Base-by-base conservation (phyloP, 2,329 filamentous ascomycete genomes). In the Botryotinia globosa region DNA sequence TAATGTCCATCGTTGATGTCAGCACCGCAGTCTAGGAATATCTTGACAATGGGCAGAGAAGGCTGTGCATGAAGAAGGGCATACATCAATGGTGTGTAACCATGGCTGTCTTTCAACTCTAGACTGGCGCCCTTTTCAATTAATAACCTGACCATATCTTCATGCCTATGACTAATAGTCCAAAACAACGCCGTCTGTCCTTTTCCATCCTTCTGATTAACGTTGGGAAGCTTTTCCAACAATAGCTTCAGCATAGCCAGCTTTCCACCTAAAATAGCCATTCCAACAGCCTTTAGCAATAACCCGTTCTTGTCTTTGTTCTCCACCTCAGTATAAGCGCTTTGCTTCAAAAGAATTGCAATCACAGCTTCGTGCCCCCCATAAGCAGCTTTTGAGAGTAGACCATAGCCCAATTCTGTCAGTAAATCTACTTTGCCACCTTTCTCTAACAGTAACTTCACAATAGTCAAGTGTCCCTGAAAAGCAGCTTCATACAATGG, bases 71-170 rank as follows among this genome's bases (percentile, higher is more conserved):
- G 22, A 14, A n/a, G 0, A 5, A n/a, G 14, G 10, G 42, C 22
- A 2, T 7, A 58, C n/a, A 22, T 37, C 16, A 54, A 29, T 39
- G 32, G 45, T 67, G 64, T 29, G 1, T 8, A 14, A 12, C 34
- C 29, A 63, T 59, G 86, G 81, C 29, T 4, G 58, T 69, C 29
- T 65, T 10, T 68, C 22, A 29, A 54, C 2, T 71, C 54, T 20
- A 66, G 62, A 39, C 77, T 75, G 44, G 70, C 16, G 20, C 37
- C 64, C 1, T 14, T 69, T 20, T 66, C 18, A 18, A 34, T 16
- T 8, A 61, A 44, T 16, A 48, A 12, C 20, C 9, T 42, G 34
- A 58, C 29, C 73, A 63, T 7, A 9, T 14, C 2, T 5, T 44
- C 18, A 20, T 37, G 1, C 12, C 2, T 2, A 22, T 2, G 8